Evolutionary conservation across 2,329 filamentous ascomycete genomes (phyloP), one percentile per base, ranked within the genome.

Genomic region (Fusarium citri): DNA sequence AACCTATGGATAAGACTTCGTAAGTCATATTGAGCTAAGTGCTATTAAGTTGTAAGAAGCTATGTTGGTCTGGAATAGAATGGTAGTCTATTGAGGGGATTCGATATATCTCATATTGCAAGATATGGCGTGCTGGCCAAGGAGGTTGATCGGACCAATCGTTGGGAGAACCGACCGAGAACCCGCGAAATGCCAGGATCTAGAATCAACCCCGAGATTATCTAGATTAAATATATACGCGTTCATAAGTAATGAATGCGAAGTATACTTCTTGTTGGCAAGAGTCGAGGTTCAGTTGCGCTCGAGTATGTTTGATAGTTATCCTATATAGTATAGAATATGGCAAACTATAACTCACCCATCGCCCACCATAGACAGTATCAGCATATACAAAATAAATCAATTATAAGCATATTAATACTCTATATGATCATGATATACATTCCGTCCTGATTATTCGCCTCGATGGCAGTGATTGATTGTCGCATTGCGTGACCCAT

Each of bases 401-500:
- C 16, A 1, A 5, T n/a, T 2, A 2, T 1, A 8, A 2, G 0
- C 8, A 12, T n/a, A 3, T 16, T 0, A 0, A 20, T 6, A 23
- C 9, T 25, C 28, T 22, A 37, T 18, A 12, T 37, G 31, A 7
- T 55, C 16, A 5, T 42, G 0, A 0, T 15, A 43, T 8, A 48
- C 1, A 30, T 30, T 12, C 3, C 28, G 28, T 30, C 28, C 48
- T 34, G 30, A 49, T 22, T 23, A 2, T 9, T 18, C 40, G 43
- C 20, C 16, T 61, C 5, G 41, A 30, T 54, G 25, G 51, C 10
- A 2, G 9, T 41, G 26, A 25, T 4, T 62, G 30, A 58, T 58
- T 40, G n/a, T 22, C 43, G 28, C 54, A 72, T 74, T 66, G 73
- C 73, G 73, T 75, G 68, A 75, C 71, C 28, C 20, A 40, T 50